Conservation (phyloP, 331 rosid genomes). For the Dryas integrifolia region DNA sequence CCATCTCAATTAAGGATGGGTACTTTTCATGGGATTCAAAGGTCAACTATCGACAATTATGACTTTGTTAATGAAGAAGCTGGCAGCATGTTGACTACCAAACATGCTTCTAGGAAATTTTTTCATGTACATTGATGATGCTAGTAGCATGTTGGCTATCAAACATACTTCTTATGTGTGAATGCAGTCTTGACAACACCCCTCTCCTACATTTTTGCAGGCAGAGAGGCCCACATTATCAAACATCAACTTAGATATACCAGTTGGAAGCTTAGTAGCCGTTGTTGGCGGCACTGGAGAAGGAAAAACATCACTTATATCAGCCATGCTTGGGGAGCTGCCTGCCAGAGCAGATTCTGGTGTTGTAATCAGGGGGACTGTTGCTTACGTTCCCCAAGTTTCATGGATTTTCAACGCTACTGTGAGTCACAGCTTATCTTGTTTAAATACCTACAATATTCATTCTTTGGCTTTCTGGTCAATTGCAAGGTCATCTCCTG, state of each 20-base stretch:
- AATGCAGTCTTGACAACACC: neutral
- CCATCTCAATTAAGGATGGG: conserved; percentile 74
- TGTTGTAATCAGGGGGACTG: conserved; percentile 70
- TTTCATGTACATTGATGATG: neutral
- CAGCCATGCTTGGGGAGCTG: conserved; percentile 90
- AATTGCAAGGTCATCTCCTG: neutral
- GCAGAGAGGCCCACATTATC: conserved; percentile 63
- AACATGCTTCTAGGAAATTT: neutral
- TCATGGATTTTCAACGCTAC: conserved; percentile 98
- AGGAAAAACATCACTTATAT: conserved; percentile 86
- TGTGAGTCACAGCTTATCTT: conserved; percentile 48
- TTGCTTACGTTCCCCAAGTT: conserved; percentile 93
- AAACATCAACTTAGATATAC: conserved; percentile 67
- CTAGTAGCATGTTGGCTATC: neutral
- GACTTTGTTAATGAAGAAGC: neutral
- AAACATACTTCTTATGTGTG: neutral
- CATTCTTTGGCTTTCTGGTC: neutral
- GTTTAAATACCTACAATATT: neutral
- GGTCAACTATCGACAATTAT: conserved; percentile 39
- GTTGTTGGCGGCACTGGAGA: conserved; percentile 92
- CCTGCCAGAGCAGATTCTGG: conserved; percentile 47
- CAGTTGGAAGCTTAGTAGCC: conserved; percentile 79
- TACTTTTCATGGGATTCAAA: conserved; percentile 79
- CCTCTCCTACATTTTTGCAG: conserved; percentile 33
- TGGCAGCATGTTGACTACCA: no score